phyloP scores from a whole-genome alignment of 2,329 filamentous ascomycete species.

The Pyrenochaeta sp. region DNA sequence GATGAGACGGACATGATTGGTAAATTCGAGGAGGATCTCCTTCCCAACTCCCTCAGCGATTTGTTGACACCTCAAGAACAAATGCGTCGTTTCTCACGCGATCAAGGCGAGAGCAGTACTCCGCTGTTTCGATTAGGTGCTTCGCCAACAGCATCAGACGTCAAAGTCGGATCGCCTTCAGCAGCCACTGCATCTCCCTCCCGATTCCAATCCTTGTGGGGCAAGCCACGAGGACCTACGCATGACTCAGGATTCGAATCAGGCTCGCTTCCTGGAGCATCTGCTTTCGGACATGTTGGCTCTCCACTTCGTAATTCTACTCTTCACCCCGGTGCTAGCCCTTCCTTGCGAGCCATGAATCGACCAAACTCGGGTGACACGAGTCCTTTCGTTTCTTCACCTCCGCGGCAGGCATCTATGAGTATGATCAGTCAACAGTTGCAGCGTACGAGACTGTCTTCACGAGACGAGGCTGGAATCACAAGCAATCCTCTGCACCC shows the following conservation, averaged over 20 bases:
- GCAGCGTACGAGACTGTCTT: constrained; percentile 53
- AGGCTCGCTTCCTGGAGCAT: constrained; percentile 47
- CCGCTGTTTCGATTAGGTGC: constrained; percentile 61
- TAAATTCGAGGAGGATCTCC: constrained; percentile 86
- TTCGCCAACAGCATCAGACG: constrained; percentile 53
- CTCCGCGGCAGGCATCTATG: constrained; percentile 64
- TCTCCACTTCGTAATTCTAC: constrained; percentile 71
- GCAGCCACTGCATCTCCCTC: constrained; percentile 64
- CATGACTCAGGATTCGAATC: constrained; percentile 55
- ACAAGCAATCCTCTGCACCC: constrained; percentile 62
- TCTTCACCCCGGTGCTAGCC: constrained; percentile 58
- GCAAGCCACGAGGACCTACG: constrained; percentile 55
- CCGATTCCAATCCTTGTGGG: constrained; percentile 66
- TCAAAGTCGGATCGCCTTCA: constrained; percentile 60
- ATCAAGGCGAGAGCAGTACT: constrained; percentile 61
- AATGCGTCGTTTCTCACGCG: constrained; percentile 65
- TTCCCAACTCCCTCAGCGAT: constrained; percentile 74
- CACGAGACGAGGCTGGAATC: constrained; percentile 37
- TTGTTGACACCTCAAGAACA: constrained; percentile 69
- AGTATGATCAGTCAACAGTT: constrained; percentile 68
- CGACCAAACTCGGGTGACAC: constrained; percentile 57
- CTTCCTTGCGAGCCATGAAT: constrained; percentile 60
- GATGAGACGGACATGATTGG: constrained; percentile 61
- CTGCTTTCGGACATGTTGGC: constrained; percentile 67
- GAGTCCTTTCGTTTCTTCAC: constrained; percentile 61